A percentile compares a stretch with the other conserved stretches of the same genome.
phyloP scores from a whole-genome alignment of 148 eudicot species.

The Talinum fruticosum region DNA sequence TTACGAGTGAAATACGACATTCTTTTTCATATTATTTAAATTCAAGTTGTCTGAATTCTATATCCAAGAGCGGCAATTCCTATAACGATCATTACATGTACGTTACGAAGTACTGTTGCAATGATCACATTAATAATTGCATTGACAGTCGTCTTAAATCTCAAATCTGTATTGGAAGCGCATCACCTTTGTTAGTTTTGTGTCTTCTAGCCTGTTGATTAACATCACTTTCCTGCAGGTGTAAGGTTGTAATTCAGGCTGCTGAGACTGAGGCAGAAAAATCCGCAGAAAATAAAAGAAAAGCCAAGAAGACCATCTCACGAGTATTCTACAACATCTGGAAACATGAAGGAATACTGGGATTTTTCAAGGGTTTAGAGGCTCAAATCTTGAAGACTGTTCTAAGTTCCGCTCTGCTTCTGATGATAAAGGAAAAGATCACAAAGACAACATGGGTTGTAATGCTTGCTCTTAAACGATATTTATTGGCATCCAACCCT shows the following conservation, averaged over 20 bases:
- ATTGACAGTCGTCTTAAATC: background rate
- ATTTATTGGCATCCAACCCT: conserved; percentile 33
- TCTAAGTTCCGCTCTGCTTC: conserved; percentile 81
- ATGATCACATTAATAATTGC: background rate
- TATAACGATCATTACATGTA: too few species aligned
- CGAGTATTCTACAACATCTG: conserved; percentile 57
- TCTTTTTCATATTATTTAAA: too few species aligned
- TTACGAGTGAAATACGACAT: too few species aligned
- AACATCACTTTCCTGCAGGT: conserved; percentile 40
- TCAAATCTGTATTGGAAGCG: too few species aligned
- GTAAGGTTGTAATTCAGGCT: conserved; percentile 87
- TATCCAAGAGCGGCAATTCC: too few species aligned
- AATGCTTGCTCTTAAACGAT: conserved; percentile 67
- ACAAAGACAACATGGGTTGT: conserved; percentile 78
- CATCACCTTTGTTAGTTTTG: too few species aligned
- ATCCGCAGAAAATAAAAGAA: conserved; percentile 24
- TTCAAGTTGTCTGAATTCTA: too few species aligned
- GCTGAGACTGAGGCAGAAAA: conserved; percentile 57
- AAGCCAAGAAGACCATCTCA: conserved; percentile 53
- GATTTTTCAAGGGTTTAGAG: conserved; percentile 77
- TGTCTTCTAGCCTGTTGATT: background rate
- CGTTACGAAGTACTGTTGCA: too few species aligned
- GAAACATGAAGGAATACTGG: conserved; percentile 74
- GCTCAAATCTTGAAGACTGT: conserved; percentile 95
- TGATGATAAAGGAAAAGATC: conserved; percentile 97